Conservation (phyloP, 2,329 filamentous ascomycete species). For the Sclerotinia borealis region DNA sequence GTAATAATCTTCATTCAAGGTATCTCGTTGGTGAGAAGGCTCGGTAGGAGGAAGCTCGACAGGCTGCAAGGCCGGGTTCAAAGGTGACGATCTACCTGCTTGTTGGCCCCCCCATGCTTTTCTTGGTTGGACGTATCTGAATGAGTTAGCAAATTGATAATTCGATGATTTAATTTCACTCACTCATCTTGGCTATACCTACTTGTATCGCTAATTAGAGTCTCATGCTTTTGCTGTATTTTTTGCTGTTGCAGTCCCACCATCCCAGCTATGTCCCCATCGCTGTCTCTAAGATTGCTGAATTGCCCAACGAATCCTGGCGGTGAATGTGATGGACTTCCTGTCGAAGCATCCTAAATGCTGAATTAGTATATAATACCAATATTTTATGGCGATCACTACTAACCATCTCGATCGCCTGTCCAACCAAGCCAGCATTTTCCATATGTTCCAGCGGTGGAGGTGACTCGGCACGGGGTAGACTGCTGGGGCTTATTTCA, state of each 20-base stretch:
- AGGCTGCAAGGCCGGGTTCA: slow-evolving; percentile 34
- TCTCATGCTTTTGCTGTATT: slow-evolving; percentile 40
- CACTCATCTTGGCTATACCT: slow-evolving; percentile 70
- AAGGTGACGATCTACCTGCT: slow-evolving; percentile 41
- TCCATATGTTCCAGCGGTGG: slow-evolving; percentile 50
- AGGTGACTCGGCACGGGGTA: slow-evolving; percentile 58
- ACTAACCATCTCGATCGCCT: slow-evolving; percentile 65
- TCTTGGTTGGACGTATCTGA: slow-evolving; percentile 47
- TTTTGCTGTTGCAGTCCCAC: slow-evolving; percentile 60
- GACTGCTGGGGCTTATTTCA: slow-evolving; percentile 28
- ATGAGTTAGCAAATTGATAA: slow-evolving; percentile 18
- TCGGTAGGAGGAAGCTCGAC: slow-evolving; percentile 36
- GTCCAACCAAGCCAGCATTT: slow-evolving; percentile 42
- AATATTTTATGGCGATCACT: not conserved
- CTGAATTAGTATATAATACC: not conserved
- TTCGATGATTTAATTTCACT: slow-evolving; percentile 34
- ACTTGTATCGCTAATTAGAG: slow-evolving; percentile 60
- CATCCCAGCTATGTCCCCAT: slow-evolving; percentile 69
- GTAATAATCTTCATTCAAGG: slow-evolving; percentile 57
- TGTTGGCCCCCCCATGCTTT: slow-evolving; percentile 46
- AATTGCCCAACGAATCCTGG: slow-evolving; percentile 40
- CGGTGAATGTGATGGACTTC: slow-evolving; percentile 41
- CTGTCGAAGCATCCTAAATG: slow-evolving; percentile 54
- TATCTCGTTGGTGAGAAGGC: slow-evolving; percentile 28
- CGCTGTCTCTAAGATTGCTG: slow-evolving; percentile 52